Percentiles rank a stretch among this genome's conserved stretches.
phyloP scores from a whole-genome alignment of 768 basidiomycete species.

The Collybia mongolica region DNA sequence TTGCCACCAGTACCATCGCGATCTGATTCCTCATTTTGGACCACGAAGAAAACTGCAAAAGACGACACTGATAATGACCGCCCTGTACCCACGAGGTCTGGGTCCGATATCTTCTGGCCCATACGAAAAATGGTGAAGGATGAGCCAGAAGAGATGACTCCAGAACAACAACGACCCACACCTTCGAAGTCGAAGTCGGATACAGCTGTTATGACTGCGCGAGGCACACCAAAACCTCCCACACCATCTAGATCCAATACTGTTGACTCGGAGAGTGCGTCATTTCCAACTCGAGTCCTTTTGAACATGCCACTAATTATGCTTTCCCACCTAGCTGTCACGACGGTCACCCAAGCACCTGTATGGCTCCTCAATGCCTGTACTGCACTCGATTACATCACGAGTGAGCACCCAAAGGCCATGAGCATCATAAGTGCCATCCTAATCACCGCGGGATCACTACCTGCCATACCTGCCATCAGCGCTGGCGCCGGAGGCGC shows the following conservation, averaged over 20 bases:
- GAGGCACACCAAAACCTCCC: conserved; percentile 7
- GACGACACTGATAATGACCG: conserved; percentile 20
- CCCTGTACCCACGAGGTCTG: conserved; percentile 11
- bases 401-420: conserved; percentile 71
- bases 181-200: conserved; percentile 27
- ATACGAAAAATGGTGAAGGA: conserved; percentile 18
- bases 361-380: conserved; percentile 78
- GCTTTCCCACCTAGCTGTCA: conserved; percentile 22
- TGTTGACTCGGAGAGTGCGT: conserved; percentile 16
- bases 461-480: conserved; percentile 72
- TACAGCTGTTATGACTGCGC: conserved; percentile 10
- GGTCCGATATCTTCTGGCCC: conserved; percentile 22
- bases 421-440: conserved; percentile 76
- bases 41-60: conserved; percentile 23
- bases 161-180: conserved; percentile 22
- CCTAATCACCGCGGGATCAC: conserved; percentile 74
- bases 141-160: conserved; percentile 18
- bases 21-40: conserved; percentile 24
- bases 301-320: conserved; percentile 2
- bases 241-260: conserved; percentile 14
- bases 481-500: conserved; percentile 70
- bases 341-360: conserved; percentile 60
- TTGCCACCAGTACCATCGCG: conserved; percentile 15
- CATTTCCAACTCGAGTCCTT: not conserved
- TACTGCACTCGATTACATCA: conserved; percentile 71